Evolutionary conservation across 164 flowering plant genomes (phyloP).

Genomic region (Annona squamosa): DNA sequence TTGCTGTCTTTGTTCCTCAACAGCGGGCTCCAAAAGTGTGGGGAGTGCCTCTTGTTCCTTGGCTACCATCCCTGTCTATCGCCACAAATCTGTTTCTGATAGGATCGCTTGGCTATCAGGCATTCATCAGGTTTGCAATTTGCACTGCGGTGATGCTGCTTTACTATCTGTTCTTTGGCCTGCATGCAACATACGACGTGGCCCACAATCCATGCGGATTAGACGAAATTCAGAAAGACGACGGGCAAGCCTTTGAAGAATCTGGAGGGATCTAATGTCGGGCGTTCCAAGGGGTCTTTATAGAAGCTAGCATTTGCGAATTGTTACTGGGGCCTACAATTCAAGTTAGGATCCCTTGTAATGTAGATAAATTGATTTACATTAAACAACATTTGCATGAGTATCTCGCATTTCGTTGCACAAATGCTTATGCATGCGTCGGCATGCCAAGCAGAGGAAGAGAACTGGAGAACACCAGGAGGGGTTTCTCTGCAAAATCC

Average conservation of each 20-base stretch:
- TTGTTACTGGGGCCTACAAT: too few species aligned
- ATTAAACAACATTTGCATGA: too few species aligned
- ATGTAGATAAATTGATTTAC: too few species aligned
- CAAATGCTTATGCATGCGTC: too few species aligned
- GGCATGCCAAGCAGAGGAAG: too few species aligned
- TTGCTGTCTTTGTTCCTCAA: slow-evolving; percentile 38
- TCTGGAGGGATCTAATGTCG: not conserved
- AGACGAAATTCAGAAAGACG: not conserved
- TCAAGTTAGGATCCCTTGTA: too few species aligned
- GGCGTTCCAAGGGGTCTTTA: not conserved
- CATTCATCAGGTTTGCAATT: slow-evolving; percentile 60
- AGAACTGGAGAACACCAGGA: too few species aligned
- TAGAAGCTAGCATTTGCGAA: not conserved
- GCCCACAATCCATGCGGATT: slow-evolving; percentile 36
- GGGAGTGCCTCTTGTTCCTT: slow-evolving; percentile 83
- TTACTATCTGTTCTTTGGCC: slow-evolving; percentile 62
- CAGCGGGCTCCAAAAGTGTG: slow-evolving; percentile 51
- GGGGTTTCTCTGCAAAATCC: too few species aligned
- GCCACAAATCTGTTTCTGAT: slow-evolving; percentile 63
- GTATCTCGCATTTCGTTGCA: too few species aligned
- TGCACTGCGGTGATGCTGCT: slow-evolving; percentile 61
- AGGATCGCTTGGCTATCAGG: slow-evolving; percentile 62
- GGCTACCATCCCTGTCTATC: slow-evolving; percentile 81
- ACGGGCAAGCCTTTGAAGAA: not conserved
- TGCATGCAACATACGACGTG: slow-evolving; percentile 80